Base-by-base conservation (phyloP, 2,329 filamentous ascomycete species). In the Xylariaceae sp. region DNA sequence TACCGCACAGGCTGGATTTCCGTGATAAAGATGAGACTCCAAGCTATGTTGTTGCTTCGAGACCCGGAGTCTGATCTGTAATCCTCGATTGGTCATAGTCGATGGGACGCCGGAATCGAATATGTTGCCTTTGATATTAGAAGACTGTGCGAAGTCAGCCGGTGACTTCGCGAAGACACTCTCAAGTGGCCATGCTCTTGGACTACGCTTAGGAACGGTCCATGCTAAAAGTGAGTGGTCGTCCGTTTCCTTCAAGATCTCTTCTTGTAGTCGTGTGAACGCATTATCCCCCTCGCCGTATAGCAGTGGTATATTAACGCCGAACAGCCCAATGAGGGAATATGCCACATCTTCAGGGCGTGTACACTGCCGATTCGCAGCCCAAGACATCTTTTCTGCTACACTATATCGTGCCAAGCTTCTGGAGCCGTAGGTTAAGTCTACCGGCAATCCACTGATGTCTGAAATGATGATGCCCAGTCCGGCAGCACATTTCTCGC, bases 321-420 rank as follows among this genome's bases (percentile, higher is more conserved):
- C 51, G 18, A 63, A 63, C 12, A 63, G 40, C 16, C 59, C 61
- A 14, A 63, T 44, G 9, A 65, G 55, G 12, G 55, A 61, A 47
- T 63, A 63, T 7, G 60, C 54, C n/a, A 45, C 50, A 50, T 63
- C 62, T 32, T 65, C 60, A 7, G 50, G 41, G 10, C 57, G 51
- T 20, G 57, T 61, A 2, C 52, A 57, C 29, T 52, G n/a, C 20
- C 55, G 52, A 6, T 45, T 18, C 2, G 61, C 20, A 5, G 57
- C 55, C 61, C 61, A 63, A 7, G 55, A 59, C 60, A 62, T 62
- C n/a, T 58, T 14, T 43, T 48, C 48, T 19, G 14, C n/a, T 12
- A 26, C 23, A 26, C 40, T 46, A 7, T 23, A 19, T 14, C 20
- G 20, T 3, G 18, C 23, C 12, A 56, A 51, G 46, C 32, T 37